phyloP scores from a whole-genome alignment of 2,329 filamentous ascomycete genomes.

The Fusarium illudens region DNA sequence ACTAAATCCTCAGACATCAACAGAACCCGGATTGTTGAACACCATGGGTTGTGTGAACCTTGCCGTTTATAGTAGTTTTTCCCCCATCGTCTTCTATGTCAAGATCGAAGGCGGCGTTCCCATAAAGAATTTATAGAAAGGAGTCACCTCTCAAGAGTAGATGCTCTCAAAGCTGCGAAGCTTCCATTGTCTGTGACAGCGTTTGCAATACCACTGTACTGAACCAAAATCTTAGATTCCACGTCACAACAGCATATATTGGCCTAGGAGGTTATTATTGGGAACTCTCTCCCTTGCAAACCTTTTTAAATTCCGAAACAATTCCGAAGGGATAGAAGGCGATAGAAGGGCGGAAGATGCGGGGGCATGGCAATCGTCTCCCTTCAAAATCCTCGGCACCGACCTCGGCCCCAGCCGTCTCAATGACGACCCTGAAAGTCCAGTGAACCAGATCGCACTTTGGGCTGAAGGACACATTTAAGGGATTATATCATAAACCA shows the following conservation, averaged over 20 bases:
- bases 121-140: not conserved
- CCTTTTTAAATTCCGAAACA: not conserved
- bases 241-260: constrained; percentile 4
- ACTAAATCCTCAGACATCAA: not conserved
- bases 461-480: not conserved
- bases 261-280: no score
- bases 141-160: not conserved
- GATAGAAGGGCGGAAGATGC: not conserved
- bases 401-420: not conserved
- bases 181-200: no score
- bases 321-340: not conserved
- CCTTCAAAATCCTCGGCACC: constrained; percentile 1
- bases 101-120: not conserved
- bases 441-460: not conserved
- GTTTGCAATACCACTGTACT: not conserved
- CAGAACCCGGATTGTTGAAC: not conserved
- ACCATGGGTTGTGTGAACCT: not conserved
- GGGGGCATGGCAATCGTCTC: not conserved
- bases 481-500: not conserved
- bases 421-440: not conserved
- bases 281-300: not conserved
- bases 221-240: not conserved
- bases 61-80: not conserved
- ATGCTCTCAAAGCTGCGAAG: not conserved
- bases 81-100: not conserved